Percentiles rank a stretch among this genome's conserved stretches.
Evolutionary conservation across 1,139 yeast species (phyloP).

Genomic region (Hanseniaspora uvarum): DNA sequence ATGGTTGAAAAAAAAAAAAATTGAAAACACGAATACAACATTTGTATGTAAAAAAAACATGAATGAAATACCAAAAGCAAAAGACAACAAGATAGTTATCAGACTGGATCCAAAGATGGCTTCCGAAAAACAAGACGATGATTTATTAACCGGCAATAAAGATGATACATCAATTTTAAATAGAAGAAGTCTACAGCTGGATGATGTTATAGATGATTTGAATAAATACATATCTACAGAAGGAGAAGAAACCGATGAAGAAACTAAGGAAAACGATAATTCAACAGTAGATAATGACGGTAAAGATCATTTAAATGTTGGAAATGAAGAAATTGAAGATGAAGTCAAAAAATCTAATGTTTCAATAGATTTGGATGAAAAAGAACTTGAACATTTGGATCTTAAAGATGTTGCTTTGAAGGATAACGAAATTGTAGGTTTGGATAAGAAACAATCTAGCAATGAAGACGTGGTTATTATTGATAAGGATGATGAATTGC

Average conservation of each 20-base stretch:
- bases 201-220: conserved; percentile 5
- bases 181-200: conserved; percentile 8
- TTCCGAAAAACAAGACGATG: not conserved
- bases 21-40: not conserved
- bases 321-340: not conserved
- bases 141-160: not conserved
- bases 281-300: not conserved
- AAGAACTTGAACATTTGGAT: not conserved
- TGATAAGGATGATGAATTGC: not conserved
- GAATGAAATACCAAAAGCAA: not conserved
- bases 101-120: not conserved
- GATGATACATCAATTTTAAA: not conserved
- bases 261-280: conserved; percentile 15
- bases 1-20: not conserved
- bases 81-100: not conserved
- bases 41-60: no score
- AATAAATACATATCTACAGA: conserved; percentile 2
- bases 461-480: not conserved
- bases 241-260: conserved; percentile 18
- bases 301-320: no score
- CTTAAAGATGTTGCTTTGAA: not conserved
- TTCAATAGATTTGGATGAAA: not conserved
- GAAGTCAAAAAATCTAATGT: not conserved
- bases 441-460: not conserved
- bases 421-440: not conserved